Conservation (phyloP, 768 basidiomycete genomes). For the Neoboletus magnificus region DNA sequence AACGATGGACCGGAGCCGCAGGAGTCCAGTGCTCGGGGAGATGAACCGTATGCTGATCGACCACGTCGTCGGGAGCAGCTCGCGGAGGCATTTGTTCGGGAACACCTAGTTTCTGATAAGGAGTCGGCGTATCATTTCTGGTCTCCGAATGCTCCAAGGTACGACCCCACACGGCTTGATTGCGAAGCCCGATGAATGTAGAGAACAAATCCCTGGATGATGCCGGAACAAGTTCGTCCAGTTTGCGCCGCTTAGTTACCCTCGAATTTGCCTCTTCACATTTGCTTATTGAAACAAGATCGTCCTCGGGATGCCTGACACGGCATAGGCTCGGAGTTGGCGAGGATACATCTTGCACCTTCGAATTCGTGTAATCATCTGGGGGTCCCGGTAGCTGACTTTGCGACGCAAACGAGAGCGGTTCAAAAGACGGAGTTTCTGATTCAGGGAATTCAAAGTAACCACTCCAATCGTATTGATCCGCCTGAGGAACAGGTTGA, state of each 20-base stretch:
- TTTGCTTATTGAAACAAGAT: not conserved
- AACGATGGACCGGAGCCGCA: constrained; percentile 49
- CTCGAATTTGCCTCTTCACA: not conserved
- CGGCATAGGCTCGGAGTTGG: constrained; percentile 1
- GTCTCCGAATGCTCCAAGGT: constrained; percentile 8
- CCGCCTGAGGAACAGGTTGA: not conserved
- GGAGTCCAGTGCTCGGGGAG: constrained; percentile 33
- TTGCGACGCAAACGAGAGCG: constrained; percentile 26
- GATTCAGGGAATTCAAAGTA: constrained; percentile 24
- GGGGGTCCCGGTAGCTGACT: constrained; percentile 4
- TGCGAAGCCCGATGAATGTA: constrained; percentile 26
- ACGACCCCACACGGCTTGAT: constrained; percentile 8
- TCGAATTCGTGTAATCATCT: not conserved
- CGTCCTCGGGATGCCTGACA: not conserved
- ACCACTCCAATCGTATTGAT: constrained; percentile 20
- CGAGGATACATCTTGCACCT: constrained; percentile 1
- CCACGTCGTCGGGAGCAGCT: constrained; percentile 39
- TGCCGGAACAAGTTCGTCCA: constrained; percentile 22
- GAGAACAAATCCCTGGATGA: constrained; percentile 27
- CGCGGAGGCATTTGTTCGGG: constrained; percentile 19
- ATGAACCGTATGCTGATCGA: constrained; percentile 42
- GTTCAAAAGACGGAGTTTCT: constrained; percentile 19
- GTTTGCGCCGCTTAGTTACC: constrained; percentile 22
- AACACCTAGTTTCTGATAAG: constrained; percentile 3
- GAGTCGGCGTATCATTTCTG: constrained; percentile 9